Conservation (phyloP, 441 rosid genomes). For the Mallotus repandus region DNA sequence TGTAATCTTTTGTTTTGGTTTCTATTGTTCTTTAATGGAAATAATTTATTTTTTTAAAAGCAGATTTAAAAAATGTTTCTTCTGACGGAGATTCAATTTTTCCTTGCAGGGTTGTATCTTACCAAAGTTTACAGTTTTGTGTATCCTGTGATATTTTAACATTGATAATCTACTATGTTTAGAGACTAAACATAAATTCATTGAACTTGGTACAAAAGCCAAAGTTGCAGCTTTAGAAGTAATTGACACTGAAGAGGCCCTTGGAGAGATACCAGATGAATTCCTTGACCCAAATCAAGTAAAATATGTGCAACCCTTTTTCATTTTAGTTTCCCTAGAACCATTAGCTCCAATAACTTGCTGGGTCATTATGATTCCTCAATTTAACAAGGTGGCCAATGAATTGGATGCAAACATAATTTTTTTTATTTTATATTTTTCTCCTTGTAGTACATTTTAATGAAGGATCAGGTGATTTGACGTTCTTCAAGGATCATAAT, state of each 20-base stretch:
- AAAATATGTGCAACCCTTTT: constrained; percentile 6
- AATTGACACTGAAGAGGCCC: constrained; percentile 90
- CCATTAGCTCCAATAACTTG: not conserved
- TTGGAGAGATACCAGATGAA: constrained; percentile 97
- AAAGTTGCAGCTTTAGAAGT: constrained; percentile 94
- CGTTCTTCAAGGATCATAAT: constrained; percentile 88
- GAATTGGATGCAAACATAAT: not conserved
- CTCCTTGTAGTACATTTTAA: constrained; percentile 71
- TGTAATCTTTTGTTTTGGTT: not conserved
- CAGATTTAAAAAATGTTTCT: too few relatives aligned
- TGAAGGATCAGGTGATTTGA: constrained; percentile 98
- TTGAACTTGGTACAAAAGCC: constrained; percentile 77
- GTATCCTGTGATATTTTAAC: too few relatives aligned
- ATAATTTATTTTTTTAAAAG: too few relatives aligned
- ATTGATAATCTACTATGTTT: too few relatives aligned
- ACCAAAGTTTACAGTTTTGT: too few relatives aligned
- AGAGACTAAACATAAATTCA: constrained; percentile 37
- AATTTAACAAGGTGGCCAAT: not conserved
- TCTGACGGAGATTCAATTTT: too few relatives aligned
- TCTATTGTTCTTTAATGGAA: not conserved
- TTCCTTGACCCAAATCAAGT: constrained; percentile 97
- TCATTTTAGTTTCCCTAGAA: not conserved
- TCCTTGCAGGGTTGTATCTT: too few relatives aligned
- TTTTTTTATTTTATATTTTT: not conserved
- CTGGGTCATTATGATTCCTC: not conserved